Evolutionary conservation across 768 basidiomycete species (phyloP).

Genomic region (Ephemerocybe angulata): DNA sequence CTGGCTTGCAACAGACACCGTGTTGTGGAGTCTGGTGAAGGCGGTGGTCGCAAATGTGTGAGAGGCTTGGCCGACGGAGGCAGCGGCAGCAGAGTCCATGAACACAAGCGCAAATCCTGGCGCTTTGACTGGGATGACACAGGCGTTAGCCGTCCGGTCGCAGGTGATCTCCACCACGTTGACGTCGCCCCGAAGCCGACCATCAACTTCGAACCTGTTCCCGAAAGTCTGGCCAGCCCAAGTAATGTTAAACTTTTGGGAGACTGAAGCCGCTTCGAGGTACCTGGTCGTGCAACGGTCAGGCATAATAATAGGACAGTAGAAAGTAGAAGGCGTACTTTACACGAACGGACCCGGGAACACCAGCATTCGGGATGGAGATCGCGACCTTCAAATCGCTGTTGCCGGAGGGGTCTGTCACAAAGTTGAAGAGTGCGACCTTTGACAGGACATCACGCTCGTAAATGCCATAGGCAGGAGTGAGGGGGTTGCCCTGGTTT

Average conservation of each 20-base stretch:
- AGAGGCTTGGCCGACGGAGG: slow-evolving; percentile 20
- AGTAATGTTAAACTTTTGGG: slow-evolving; percentile 61
- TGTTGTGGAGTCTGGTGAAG: slow-evolving; percentile 41
- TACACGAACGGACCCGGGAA: slow-evolving; percentile 44
- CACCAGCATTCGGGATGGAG: slow-evolving; percentile 40
- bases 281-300: slow-evolving; percentile 35
- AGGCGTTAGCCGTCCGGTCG: slow-evolving; percentile 47
- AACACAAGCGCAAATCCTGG: slow-evolving; percentile 70
- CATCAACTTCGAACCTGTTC: slow-evolving; percentile 60
- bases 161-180: slow-evolving; percentile 59
- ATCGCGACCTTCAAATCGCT: slow-evolving; percentile 51
- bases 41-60: slow-evolving; percentile 46
- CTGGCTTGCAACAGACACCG: slow-evolving; percentile 48
- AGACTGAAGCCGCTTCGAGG: slow-evolving; percentile 50
- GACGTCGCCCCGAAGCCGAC: slow-evolving; percentile 53
- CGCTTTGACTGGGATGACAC: slow-evolving; percentile 59
- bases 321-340: slow-evolving; percentile 52
- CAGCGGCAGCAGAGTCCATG: slow-evolving; percentile 30
- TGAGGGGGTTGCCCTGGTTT: slow-evolving; percentile 40
- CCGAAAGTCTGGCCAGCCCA: slow-evolving; percentile 81
- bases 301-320: slow-evolving; percentile 50
- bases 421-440: slow-evolving; percentile 69
- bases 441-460: slow-evolving; percentile 60
- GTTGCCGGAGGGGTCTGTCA: slow-evolving; percentile 55
- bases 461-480: slow-evolving; percentile 73